A percentile compares a stretch with the other conserved stretches of the same genome.
phyloP scores from a whole-genome alignment of 345 rosid species.

The Pistacia integerrima region DNA sequence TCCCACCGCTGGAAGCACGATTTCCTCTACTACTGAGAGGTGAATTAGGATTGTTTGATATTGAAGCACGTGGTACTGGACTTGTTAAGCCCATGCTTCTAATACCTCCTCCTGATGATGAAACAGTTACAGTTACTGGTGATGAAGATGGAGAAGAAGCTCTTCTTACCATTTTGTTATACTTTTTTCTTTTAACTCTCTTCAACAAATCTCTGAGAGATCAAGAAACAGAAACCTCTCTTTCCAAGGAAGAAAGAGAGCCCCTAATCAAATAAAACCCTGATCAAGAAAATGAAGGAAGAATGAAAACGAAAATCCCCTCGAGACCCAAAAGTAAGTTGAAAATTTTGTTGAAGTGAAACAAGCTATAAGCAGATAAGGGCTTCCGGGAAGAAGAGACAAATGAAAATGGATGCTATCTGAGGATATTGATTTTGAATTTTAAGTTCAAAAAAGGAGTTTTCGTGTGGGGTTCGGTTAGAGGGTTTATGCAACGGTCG shows the following conservation, averaged over 20 bases:
- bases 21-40: constrained; percentile 53
- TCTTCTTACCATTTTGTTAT: constrained; percentile 49
- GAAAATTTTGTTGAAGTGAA: constrained; percentile 3
- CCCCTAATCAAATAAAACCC: constrained; percentile 7
- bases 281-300: background rate
- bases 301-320: background rate
- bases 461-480: background rate
- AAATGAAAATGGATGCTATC: background rate
- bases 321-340: background rate
- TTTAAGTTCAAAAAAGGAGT: constrained; percentile 11
- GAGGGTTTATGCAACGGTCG: constrained; percentile 47
- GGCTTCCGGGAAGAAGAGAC: background rate
- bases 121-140: constrained; percentile 74
- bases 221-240: background rate
- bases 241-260: constrained; percentile 4
- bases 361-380: background rate
- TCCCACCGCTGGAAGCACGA: constrained; percentile 49
- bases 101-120: constrained; percentile 61
- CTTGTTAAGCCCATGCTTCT: constrained; percentile 75
- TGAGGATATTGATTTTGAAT: constrained; percentile 26
- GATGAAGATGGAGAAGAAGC: constrained; percentile 55
- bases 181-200: background rate
- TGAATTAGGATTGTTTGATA: constrained; percentile 60
- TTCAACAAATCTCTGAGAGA: background rate
- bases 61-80: constrained; percentile 60